Base-by-base conservation (phyloP, 1,139 yeast genomes). In the Kodamaea fungicola region DNA sequence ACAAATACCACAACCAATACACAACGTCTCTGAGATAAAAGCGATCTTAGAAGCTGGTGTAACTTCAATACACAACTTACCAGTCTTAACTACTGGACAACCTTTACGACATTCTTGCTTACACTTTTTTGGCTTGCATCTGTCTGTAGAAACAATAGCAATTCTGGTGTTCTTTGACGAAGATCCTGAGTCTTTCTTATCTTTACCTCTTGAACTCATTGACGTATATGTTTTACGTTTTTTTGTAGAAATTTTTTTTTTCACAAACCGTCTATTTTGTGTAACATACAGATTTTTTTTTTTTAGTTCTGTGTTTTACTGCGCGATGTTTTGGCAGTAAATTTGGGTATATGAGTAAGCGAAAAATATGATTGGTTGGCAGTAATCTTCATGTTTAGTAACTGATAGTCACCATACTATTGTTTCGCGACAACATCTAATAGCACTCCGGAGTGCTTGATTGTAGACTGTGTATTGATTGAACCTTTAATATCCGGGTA, bases 1-100 rank as follows among this genome's bases (percentile, higher is more conserved):
- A 76, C 98, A 92, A 55, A 92, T 92, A 89, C 98, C 98, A 74
- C 98, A 92, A 61, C 98, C 98, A 56, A 92, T 92, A 77, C 98
- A 92, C 59, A 92, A 73, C 31, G 73, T 86, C 63, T 92, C 98
- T n/a, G 96, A 87, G 45, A 92, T 87, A 61, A 90, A 92, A 19
- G 97, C 96, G 57, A 92, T 88, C 61, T 92, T 92, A 43, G 87
- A 81, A 22, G 83, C 76, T 43, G 97, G 96, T 1, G 88, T 70
- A 34, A 92, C 98, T 66, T 92, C 98, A 55, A 92, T 92, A 82
- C 98, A 92, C 46, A 90, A 78, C 64, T 90, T 92, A 42, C 98
- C 98, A 2, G 98, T 90, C 60, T 94, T 83, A 41, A 90, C 97
- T 31, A 92, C 98, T 2, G 98, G 98, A 76, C 98, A 92, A 28